A percentile compares a stretch with the other conserved stretches of the same genome.
Conservation (phyloP, 2,329 filamentous ascomycete species). For the Acrocalymma vagum region DNA sequence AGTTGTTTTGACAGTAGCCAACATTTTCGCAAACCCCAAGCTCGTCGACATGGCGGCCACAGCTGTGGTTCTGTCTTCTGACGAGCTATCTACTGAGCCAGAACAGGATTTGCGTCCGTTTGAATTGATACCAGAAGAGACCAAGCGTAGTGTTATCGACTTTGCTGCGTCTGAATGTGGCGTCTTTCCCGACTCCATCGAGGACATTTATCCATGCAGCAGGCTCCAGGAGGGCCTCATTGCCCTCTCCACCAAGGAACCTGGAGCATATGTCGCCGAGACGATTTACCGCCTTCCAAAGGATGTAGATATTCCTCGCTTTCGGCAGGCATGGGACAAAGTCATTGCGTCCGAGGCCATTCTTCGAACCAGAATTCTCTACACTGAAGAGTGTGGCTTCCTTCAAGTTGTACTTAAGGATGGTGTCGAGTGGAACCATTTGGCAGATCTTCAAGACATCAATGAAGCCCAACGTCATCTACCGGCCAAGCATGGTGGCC, state of each 20-base stretch:
- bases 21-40: slow-evolving; percentile 55
- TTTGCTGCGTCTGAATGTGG: slow-evolving; percentile 39
- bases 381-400: slow-evolving; percentile 39
- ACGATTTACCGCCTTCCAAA: slow-evolving; percentile 51
- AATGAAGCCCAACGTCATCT: slow-evolving; percentile 34
- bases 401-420: slow-evolving; percentile 42
- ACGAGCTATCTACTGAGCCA: slow-evolving; percentile 20
- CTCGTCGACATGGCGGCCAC: slow-evolving; percentile 53
- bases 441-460: slow-evolving; percentile 31
- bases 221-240: slow-evolving; percentile 43
- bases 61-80: slow-evolving; percentile 26
- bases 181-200: slow-evolving; percentile 30
- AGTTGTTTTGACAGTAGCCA: slow-evolving; percentile 51
- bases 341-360: slow-evolving; percentile 55
- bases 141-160: slow-evolving; percentile 26
- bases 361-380: slow-evolving; percentile 55
- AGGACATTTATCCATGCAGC: slow-evolving; percentile 43
- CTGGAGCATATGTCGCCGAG: slow-evolving; percentile 42
- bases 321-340: slow-evolving; percentile 57
- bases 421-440: slow-evolving; percentile 25
- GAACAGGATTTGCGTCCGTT: slow-evolving; percentile 29
- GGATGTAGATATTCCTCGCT: slow-evolving; percentile 37
- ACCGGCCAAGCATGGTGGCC: slow-evolving; percentile 35
- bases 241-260: slow-evolving; percentile 39
- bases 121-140: slow-evolving; percentile 28